These are phyloP conservation scores for Lagenidium sp. DNA, from an alignment of 352 stramenopile species.

Conservation along the genomic window DNA sequence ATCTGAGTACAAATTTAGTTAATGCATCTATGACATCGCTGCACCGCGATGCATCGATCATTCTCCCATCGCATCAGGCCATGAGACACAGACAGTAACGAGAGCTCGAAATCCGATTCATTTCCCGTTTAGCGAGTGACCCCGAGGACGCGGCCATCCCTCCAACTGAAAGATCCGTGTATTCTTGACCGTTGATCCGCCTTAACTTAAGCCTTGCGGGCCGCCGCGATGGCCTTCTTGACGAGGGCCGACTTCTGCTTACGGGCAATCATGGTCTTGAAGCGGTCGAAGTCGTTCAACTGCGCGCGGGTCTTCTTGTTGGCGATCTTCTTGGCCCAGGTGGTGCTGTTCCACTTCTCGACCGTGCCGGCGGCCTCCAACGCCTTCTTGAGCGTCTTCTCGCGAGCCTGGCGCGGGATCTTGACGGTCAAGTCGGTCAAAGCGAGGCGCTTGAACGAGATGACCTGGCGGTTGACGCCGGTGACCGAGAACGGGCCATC, in stretches of 20 bases:
- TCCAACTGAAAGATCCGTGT: neutral
- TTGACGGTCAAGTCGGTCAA: constrained; percentile 97
- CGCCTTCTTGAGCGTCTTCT: constrained; percentile 93
- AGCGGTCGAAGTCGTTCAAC: constrained; percentile 98
- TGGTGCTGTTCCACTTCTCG: constrained; percentile 93
- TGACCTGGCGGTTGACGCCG: constrained; percentile 96
- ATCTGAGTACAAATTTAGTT: no score
- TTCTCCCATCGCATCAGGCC: no score
- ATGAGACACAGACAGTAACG: no score
- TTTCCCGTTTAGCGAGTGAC: neutral
- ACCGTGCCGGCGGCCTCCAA: constrained; percentile 81
- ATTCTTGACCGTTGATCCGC: constrained; percentile 1
- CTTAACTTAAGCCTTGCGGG: constrained; percentile 56
- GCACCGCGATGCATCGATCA: no score
- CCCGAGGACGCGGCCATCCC: neutral
- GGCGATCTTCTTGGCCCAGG: constrained; percentile 98
- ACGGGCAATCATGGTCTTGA: constrained; percentile 99
- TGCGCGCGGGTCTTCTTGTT: constrained; percentile 93
- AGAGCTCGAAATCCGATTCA: neutral
- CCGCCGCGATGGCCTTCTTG: constrained; percentile 81
- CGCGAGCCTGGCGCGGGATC: constrained; percentile 91
- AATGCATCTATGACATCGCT: no score
- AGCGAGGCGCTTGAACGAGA: constrained; percentile 96
- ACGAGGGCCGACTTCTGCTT: constrained; percentile 97
- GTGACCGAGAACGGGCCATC: constrained; percentile 94